Conservation (phyloP, 768 basidiomycete genomes). For the Dentipellis sp. region DNA sequence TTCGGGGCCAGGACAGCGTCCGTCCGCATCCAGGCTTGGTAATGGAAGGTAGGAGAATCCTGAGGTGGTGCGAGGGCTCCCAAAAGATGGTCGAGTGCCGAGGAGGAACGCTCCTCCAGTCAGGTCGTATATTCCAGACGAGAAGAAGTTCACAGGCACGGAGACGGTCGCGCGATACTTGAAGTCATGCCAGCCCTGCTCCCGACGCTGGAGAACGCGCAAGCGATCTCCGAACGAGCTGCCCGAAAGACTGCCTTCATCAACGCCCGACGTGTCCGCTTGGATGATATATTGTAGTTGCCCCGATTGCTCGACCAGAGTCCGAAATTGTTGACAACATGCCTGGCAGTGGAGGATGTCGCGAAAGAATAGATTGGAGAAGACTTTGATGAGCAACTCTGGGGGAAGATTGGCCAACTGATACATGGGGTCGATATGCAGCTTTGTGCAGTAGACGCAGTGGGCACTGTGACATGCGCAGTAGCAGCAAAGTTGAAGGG, state of each 20-base stretch:
- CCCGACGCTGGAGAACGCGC: constrained; percentile 4
- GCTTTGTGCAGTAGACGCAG: no score
- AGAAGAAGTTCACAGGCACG: constrained; percentile 5
- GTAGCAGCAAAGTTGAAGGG: no score
- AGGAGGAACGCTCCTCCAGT: constrained; percentile 13
- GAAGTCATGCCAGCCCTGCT: constrained; percentile 7
- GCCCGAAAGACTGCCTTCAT: background rate
- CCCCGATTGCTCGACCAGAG: background rate
- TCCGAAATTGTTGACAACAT: background rate
- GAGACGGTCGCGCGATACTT: background rate
- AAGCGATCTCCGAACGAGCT: constrained; percentile 6
- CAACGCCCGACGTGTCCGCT: constrained; percentile 5
- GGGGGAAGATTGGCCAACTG: background rate
- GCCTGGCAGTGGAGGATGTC: background rate
- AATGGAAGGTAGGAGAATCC: constrained; percentile 8
- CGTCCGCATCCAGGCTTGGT: background rate
- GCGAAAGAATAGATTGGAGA: background rate
- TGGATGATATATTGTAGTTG: constrained; percentile 9
- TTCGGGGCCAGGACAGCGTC: background rate
- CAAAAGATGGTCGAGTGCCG: constrained; percentile 4
- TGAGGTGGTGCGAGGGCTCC: background rate
- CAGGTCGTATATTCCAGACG: constrained; percentile 14
- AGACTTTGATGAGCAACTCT: background rate
- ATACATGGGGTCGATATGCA: no score
- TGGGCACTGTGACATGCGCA: no score